A percentile compares a stretch with the other conserved stretches of the same genome.
Evolutionary conservation across 768 basidiomycete genomes (phyloP).

Genomic region (Serpula lacrymans): DNA sequence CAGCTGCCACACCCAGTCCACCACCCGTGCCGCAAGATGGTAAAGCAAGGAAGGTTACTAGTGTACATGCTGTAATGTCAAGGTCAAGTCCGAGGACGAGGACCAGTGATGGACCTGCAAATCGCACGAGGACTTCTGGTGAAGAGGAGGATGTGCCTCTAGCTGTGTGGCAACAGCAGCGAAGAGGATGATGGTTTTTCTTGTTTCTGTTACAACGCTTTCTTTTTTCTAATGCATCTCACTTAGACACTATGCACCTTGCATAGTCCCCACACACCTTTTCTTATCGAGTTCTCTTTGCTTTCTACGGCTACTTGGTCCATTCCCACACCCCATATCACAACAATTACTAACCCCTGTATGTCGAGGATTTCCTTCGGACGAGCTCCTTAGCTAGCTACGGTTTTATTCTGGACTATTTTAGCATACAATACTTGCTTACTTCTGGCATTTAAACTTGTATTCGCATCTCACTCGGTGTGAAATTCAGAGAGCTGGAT

Average conservation of each 20-base stretch:
- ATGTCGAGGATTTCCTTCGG: slow-evolving; percentile 21
- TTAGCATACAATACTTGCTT: slow-evolving; percentile 31
- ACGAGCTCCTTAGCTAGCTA: too few relatives aligned
- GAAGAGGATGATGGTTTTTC: slow-evolving; percentile 38
- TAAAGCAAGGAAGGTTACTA: slow-evolving; percentile 59
- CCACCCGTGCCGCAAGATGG: slow-evolving; percentile 39
- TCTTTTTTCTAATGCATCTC: slow-evolving; percentile 1
- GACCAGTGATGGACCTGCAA: slow-evolving; percentile 34
- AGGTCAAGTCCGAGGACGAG: slow-evolving; percentile 36
- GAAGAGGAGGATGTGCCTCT: slow-evolving; percentile 83
- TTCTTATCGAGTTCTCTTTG: slow-evolving; percentile 4
- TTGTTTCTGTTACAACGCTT: slow-evolving; percentile 2
- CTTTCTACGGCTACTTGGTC: slow-evolving; percentile 2
- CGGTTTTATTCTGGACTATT: slow-evolving; percentile 16
- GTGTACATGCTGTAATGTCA: slow-evolving; percentile 55
- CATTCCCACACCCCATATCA: slow-evolving; percentile 20
- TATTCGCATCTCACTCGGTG: too few relatives aligned
- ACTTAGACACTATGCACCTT: not conserved
- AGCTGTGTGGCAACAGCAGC: slow-evolving; percentile 77
- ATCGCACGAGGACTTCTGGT: slow-evolving; percentile 24
- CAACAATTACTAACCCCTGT: too few relatives aligned
- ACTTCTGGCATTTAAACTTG: too few relatives aligned
- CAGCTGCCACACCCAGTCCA: slow-evolving; percentile 47
- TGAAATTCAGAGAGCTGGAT: too few relatives aligned
- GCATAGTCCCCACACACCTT: not conserved